Evolutionary conservation across 768 basidiomycete species (phyloP).

Genomic region (Tylopilus rubrobrunneus): DNA sequence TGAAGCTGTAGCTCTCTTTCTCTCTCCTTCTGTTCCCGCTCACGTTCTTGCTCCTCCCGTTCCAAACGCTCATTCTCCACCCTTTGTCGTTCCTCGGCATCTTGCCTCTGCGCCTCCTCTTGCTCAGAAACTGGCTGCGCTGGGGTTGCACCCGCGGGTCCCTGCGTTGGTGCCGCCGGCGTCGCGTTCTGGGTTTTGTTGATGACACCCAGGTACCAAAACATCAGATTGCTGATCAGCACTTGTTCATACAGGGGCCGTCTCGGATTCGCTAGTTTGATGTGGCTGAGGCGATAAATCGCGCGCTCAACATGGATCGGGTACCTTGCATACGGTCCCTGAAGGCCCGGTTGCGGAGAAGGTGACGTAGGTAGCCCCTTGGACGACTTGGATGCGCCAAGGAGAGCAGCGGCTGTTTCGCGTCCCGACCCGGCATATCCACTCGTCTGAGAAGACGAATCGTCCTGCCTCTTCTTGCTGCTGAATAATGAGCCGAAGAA

Average conservation of each 20-base stretch:
- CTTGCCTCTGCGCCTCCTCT: slow-evolving; percentile 37
- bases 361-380: slow-evolving; percentile 60
- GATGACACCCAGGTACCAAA: slow-evolving; percentile 98
- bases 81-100: slow-evolving; percentile 37
- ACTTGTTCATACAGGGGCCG: slow-evolving; percentile 97
- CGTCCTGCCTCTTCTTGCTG: slow-evolving; percentile 82
- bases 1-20: slow-evolving; percentile 32
- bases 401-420: slow-evolving; percentile 81
- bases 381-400: slow-evolving; percentile 79
- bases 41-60: slow-evolving; percentile 54
- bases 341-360: slow-evolving; percentile 45
- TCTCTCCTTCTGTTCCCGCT: slow-evolving; percentile 44
- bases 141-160: slow-evolving; percentile 14
- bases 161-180: slow-evolving; percentile 34
- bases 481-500: slow-evolving; percentile 94
- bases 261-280: slow-evolving; percentile 96
- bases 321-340: slow-evolving; percentile 67
- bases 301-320: slow-evolving; percentile 99
- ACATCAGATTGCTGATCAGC: slow-evolving; percentile 90
- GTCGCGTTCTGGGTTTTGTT: slow-evolving; percentile 74
- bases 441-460: slow-evolving; percentile 40
- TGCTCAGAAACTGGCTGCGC: slow-evolving; percentile 32
- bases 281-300: slow-evolving; percentile 95
- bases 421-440: slow-evolving; percentile 55
- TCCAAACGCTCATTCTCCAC: slow-evolving; percentile 42